A percentile compares a stretch with the other conserved stretches of the same genome.
These are phyloP conservation scores for Ajuga reptans DNA, from an alignment of 305 asterid species.

Conservation along the genomic window DNA sequence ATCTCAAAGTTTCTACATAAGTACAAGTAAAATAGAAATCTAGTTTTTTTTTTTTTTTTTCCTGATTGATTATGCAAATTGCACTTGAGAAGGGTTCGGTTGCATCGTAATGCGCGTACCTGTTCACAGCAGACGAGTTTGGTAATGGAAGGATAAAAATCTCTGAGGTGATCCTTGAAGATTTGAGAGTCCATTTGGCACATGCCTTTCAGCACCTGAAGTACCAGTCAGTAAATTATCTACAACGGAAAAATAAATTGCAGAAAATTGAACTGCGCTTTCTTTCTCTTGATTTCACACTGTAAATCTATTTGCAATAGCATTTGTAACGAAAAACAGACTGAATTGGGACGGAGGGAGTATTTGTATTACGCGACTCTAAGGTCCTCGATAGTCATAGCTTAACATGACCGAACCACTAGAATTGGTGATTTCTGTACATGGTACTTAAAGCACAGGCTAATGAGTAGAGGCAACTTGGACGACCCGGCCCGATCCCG, in stretches of 20 bases:
- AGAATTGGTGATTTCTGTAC: not conserved
- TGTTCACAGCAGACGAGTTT: conserved; percentile 90
- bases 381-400: not conserved
- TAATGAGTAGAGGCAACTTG: too few relatives aligned
- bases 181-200: conserved; percentile 65
- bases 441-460: too few relatives aligned
- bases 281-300: not conserved
- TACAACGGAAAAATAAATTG: not conserved
- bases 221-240: conserved; percentile 12
- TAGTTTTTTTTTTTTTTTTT: not conserved
- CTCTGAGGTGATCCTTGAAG: conserved; percentile 69
- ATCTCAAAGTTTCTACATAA: not conserved
- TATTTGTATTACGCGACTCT: not conserved
- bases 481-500: too few relatives aligned
- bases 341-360: not conserved
- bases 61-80: conserved; percentile 3
- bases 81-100: not conserved
- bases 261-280: not conserved
- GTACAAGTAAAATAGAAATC: not conserved
- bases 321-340: not conserved
- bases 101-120: conserved; percentile 42
- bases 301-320: not conserved
- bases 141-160: conserved; percentile 77
- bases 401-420: not conserved
- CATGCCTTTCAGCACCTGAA: conserved; percentile 85